Percentiles rank a stretch among this genome's conserved stretches.
Conservation (phyloP, 768 basidiomycete genomes). For the Tylopilus cervinicoccineus region DNA sequence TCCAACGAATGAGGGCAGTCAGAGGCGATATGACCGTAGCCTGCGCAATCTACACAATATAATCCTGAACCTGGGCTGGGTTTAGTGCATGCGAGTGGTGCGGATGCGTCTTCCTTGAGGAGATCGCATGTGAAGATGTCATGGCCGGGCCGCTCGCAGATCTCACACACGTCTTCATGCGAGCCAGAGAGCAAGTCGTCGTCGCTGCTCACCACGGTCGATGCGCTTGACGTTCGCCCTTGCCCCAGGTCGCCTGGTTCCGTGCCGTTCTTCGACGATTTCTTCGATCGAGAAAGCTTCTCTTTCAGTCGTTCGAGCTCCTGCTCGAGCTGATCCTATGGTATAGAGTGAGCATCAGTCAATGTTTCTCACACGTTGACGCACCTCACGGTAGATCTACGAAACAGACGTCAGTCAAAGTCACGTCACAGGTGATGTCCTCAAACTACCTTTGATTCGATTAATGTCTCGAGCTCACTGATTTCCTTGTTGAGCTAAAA, state of each 20-base stretch:
- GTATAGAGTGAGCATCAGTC: constrained; percentile 12
- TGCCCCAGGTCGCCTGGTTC: constrained; percentile 35
- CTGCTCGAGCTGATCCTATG: constrained; percentile 80
- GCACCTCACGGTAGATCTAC: constrained; percentile 82
- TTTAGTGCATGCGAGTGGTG: constrained; percentile 20
- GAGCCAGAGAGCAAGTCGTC: constrained; percentile 19
- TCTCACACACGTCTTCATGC: constrained; percentile 68
- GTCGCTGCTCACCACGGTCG: constrained; percentile 23
- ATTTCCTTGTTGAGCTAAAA: constrained; percentile 86
- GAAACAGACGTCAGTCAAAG: constrained; percentile 4
- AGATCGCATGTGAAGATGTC: constrained; percentile 84
- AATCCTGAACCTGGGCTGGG: constrained; percentile 31
- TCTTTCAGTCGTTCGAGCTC: constrained; percentile 77
- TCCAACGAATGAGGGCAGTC: constrained; percentile 85
- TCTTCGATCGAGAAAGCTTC: constrained; percentile 57
- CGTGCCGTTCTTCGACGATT: constrained; percentile 45
- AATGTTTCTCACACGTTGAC: constrained; percentile 6
- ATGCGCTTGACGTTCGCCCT: constrained; percentile 19
- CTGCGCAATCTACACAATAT: constrained; percentile 85
- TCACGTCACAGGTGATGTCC: neutral
- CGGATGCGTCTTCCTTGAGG: constrained; percentile 51
- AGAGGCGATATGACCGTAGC: constrained; percentile 66
- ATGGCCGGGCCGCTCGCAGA: constrained; percentile 81
- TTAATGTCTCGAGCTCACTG: constrained; percentile 83
- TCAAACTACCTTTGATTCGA: constrained; percentile 81